Evolutionary conservation across 2,329 filamentous ascomycete genomes (phyloP).

Genomic region (Cercospora sp.): DNA sequence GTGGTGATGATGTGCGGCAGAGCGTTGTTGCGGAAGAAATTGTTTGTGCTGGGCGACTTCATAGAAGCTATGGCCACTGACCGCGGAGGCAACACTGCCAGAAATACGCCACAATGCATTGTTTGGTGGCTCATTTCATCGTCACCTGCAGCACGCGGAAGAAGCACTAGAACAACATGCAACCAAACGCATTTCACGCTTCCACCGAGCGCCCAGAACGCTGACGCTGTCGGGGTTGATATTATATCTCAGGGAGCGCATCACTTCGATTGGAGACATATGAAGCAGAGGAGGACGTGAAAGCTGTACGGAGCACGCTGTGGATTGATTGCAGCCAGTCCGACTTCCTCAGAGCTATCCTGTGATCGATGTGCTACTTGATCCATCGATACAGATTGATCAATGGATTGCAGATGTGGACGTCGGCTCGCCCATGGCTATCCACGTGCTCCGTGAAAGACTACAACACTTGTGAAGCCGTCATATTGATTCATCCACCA

Average conservation of each 20-base stretch:
- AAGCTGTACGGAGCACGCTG: not conserved
- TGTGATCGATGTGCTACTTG: not conserved
- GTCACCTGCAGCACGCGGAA: not conserved
- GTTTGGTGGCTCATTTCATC: not conserved
- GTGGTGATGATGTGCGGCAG: not conserved
- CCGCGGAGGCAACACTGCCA: not conserved
- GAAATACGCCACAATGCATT: not conserved
- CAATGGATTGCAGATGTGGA: not conserved
- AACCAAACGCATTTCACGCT: not conserved
- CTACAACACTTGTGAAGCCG: not conserved
- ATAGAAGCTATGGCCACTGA: not conserved
- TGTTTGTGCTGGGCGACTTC: not conserved
- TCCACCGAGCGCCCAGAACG: not conserved
- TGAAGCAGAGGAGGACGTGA: not conserved
- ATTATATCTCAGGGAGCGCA: not conserved
- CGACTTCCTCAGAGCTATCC: not conserved
- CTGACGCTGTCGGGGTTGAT: not conserved
- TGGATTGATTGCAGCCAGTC: not conserved
- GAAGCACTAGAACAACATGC: not conserved
- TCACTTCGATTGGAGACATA: not conserved
- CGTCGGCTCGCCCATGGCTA: not conserved
- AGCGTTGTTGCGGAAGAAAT: not conserved
- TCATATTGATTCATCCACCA: slow-evolving; percentile 18
- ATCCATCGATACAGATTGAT: not conserved
- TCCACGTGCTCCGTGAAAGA: not conserved